These are phyloP conservation scores for Cercospora sp. DNA, from an alignment of 2,329 filamentous ascomycete species.

Conservation along the genomic window DNA sequence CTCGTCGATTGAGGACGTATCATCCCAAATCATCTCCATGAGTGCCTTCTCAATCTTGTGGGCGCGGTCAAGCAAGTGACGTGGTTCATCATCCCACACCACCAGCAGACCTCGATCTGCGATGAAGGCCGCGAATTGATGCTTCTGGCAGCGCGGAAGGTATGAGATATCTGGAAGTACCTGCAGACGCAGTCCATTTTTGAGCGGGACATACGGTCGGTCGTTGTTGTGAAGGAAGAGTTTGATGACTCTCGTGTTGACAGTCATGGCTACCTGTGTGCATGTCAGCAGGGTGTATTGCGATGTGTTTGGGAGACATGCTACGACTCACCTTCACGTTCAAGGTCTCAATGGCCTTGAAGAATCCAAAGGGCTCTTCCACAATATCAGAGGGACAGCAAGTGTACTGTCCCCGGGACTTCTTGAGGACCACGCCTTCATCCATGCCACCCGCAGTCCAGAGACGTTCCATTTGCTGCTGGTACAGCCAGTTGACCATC, in stretches of 20 bases:
- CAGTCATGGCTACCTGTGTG: slow-evolving; percentile 64
- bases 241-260: slow-evolving; percentile 65
- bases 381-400: slow-evolving; percentile 53
- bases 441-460: slow-evolving; percentile 53
- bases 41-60: slow-evolving; percentile 55
- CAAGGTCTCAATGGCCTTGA: slow-evolving; percentile 51
- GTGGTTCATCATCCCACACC: slow-evolving; percentile 65
- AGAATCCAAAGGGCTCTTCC: slow-evolving; percentile 52
- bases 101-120: slow-evolving; percentile 59
- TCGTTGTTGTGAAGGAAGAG: slow-evolving; percentile 57
- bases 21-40: slow-evolving; percentile 61
- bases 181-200: slow-evolving; percentile 61
- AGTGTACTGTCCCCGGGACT: slow-evolving; percentile 52
- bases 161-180: slow-evolving; percentile 60
- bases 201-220: slow-evolving; percentile 59
- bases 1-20: slow-evolving; percentile 45
- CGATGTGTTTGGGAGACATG: not conserved
- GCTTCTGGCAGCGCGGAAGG: slow-evolving; percentile 61
- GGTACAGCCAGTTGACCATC: slow-evolving; percentile 64
- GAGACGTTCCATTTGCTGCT: slow-evolving; percentile 59
- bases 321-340: slow-evolving; percentile 54
- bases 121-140: slow-evolving; percentile 67
- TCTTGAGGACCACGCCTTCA: slow-evolving; percentile 60
- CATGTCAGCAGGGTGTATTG: not conserved
- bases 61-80: slow-evolving; percentile 56